phyloP scores from a whole-genome alignment of 148 eudicot species.

The Agrostemma githago region DNA sequence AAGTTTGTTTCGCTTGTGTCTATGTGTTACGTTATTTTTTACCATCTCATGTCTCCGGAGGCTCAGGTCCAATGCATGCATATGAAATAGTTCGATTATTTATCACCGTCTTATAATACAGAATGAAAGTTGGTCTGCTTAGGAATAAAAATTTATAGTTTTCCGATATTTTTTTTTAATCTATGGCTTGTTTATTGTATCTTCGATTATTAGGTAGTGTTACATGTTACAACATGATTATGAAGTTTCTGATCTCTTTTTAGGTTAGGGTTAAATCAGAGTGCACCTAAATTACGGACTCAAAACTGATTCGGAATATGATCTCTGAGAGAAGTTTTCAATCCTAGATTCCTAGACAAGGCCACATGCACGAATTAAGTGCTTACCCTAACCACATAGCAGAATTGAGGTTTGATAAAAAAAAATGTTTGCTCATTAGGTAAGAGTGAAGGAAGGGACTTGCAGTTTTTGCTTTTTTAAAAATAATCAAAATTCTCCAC shows the following conservation, averaged over 20 bases:
- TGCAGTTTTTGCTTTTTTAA: slow-evolving; percentile 33
- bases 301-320: slow-evolving; percentile 8
- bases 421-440: slow-evolving; percentile 26
- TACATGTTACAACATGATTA: slow-evolving; percentile 2
- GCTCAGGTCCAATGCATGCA: not conserved
- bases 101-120: not conserved
- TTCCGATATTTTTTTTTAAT: too few species aligned
- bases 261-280: slow-evolving; percentile 16
- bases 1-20: not conserved
- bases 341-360: slow-evolving; percentile 24
- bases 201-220: not conserved
- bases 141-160: not conserved
- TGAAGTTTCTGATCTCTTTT: not conserved
- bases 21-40: not conserved
- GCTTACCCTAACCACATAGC: slow-evolving; percentile 30
- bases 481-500: slow-evolving; percentile 38
- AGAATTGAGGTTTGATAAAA: slow-evolving; percentile 23
- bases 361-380: slow-evolving; percentile 28
- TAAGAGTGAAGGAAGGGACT: slow-evolving; percentile 33
- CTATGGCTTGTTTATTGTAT: slow-evolving; percentile 6
- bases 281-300: slow-evolving; percentile 5
- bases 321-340: slow-evolving; percentile 18
- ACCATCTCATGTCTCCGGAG: not conserved
- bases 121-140: not conserved
- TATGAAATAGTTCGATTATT: not conserved